Conservation (phyloP, 139 green algal genomes). For the Coelastrella sp. region DNA sequence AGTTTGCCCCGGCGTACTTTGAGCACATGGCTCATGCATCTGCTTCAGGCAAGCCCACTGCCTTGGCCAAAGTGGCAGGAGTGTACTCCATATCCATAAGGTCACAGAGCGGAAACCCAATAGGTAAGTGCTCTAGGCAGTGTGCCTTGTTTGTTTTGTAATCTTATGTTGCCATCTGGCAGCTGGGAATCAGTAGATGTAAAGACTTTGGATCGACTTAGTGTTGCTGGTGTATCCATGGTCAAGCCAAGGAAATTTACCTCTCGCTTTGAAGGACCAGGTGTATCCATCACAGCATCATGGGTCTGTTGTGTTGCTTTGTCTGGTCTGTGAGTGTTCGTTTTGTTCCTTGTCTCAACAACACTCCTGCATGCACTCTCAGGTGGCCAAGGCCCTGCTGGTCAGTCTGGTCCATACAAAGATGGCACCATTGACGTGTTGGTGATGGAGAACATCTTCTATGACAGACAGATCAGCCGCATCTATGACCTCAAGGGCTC, state of each 20-base stretch:
- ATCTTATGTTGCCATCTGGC: background rate
- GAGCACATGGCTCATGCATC: slow-evolving; percentile 71
- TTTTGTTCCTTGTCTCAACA: too few species aligned
- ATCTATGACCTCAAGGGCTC: slow-evolving; percentile 97
- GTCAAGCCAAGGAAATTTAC: too few species aligned
- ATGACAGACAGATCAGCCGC: slow-evolving; percentile 72
- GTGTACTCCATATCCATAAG: slow-evolving; percentile 36
- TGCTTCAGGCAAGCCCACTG: slow-evolving; percentile 65
- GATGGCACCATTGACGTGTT: slow-evolving; percentile 88
- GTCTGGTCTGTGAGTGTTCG: too few species aligned
- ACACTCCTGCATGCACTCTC: background rate
- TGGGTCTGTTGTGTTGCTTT: background rate
- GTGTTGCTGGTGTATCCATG: background rate
- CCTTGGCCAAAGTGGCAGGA: slow-evolving; percentile 88
- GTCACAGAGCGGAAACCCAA: background rate
- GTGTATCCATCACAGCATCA: too few species aligned
- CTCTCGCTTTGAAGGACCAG: too few species aligned
- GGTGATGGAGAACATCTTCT: slow-evolving; percentile 97
- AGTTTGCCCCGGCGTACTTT: slow-evolving; percentile 92
- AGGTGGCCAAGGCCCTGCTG: background rate
- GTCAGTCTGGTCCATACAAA: slow-evolving; percentile 38
- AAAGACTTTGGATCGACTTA: background rate
- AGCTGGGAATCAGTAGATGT: too few species aligned
- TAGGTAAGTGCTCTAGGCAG: too few species aligned
- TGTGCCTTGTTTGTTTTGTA: too few species aligned